Evolutionary conservation across 2,329 filamentous ascomycete species (phyloP), one percentile per base, ranked within the genome.

Genomic region (Akanthomyces muscarius): DNA sequence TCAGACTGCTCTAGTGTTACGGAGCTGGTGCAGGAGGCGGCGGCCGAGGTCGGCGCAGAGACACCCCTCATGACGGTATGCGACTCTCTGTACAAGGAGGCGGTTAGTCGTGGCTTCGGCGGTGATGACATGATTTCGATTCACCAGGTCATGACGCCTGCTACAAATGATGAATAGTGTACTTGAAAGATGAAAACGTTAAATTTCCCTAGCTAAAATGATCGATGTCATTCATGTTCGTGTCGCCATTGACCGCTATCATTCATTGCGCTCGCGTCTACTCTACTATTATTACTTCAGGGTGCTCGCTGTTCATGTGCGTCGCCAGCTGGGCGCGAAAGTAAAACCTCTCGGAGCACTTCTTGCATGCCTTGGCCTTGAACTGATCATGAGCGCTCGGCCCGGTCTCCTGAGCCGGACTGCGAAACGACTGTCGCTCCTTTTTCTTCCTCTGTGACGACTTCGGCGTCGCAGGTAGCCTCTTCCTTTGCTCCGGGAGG

Each of bases 1-100:
- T 70, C 68, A 36, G 73, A 75, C 54, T 75, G 71, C 59, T 70
- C 69, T 25, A 74, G 73, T 23, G 70, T 67, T 41, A 70, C 69
- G 3, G 64, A 70, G 58, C 66, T 74, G 4, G 72, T 74, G 25
- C 62, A 65, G 6, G 33, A 63, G 4, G 72, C 72, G 2, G 66
- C 66, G 4, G 64, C 59, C 23, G 64, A 64, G n/a, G 66, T 57
- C 2, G 60, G 62, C 11, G 67, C 65, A 0, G 52, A 66, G 41
- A 55, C 68, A 4, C 71, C 71, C 14, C 59, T 71, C 6, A 68
- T 69, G 28, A 54, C 67, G 33, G 33, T 68, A 0, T 70, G 69
- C 50, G 64, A 63, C 6, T 51, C 63, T 2, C 36, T 73, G 42
- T 73, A 71, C 54, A 60, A 61, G n/a, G 54, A 71, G 33, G 71